Base-by-base conservation (phyloP, 495 filamentous ascomycete genomes). In the Aspergillus haitiensis region DNA sequence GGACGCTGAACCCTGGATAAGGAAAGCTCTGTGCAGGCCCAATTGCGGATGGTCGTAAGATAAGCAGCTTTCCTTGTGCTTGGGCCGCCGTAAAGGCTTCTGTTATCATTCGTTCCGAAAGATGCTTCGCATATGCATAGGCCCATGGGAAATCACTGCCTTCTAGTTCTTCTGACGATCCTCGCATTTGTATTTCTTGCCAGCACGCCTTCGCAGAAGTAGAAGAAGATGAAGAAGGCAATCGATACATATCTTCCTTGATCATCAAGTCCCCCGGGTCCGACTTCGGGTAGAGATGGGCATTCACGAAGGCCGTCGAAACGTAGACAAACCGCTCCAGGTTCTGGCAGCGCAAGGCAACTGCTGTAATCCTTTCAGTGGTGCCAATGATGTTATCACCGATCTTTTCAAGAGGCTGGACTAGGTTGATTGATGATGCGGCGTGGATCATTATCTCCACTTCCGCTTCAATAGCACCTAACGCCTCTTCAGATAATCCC, bases 341-440 rank as follows among this genome's bases (percentile, higher is more conserved):
- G 12, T 36, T 2, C 16, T 15, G 5, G 10, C 48, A 61, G 1
- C 16, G 6, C 5, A 58, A 36, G 0, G 49, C 58, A 6, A 55
- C 32, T 11, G 27, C 15, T 5, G 58, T 58, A 1, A 61, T 8
- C 9, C 2, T 21, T 11, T 55, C n/a, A 6, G 27, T 60, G 12
- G 48, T 27, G 15, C 18, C 12, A 27, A 65, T 65, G 32, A 69
- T 55, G 4, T 34, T 7, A 3, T 58, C 16, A 6, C 36, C 33
- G 1, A 69, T 2, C 7, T 42, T 33, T 1, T 16, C 6, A 5
- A 67, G 52, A 5, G 58, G 40, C 5, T 52, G 35, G 3, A 21
- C 31, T 3, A 71, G 52, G 35, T 66, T 71, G 44, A 69, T 69
- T 2, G 66, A 65, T 6, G 62, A 69, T 0, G 66, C 64, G 1